Conservation (phyloP, 768 basidiomycete species). For the Hygrocybe punicea region DNA sequence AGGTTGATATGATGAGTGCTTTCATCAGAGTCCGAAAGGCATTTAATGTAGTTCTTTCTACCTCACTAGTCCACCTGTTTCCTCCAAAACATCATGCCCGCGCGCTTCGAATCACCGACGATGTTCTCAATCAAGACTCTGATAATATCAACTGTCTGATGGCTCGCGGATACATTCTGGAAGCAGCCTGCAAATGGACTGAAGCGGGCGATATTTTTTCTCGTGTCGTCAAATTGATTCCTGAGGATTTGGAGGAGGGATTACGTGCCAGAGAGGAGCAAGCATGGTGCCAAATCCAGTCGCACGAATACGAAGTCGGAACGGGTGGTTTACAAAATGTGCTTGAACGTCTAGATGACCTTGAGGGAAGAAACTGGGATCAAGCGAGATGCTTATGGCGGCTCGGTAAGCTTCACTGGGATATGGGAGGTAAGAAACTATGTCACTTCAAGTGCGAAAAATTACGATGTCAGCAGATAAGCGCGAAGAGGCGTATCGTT, state of each 20-base stretch:
- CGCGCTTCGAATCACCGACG: constrained; percentile 70
- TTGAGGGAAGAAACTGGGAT: constrained; percentile 52
- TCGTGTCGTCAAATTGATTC: constrained; percentile 48
- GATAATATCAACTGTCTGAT: constrained; percentile 65
- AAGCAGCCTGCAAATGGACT: constrained; percentile 61
- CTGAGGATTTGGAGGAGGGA: constrained; percentile 44
- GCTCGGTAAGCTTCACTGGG: constrained; percentile 74
- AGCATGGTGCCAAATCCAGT: constrained; percentile 77
- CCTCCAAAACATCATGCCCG: constrained; percentile 87
- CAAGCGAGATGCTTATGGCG: constrained; percentile 82
- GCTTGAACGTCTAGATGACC: constrained; percentile 40
- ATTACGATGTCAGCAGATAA: constrained; percentile 36
- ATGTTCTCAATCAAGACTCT: constrained; percentile 61
- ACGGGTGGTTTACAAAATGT: constrained; percentile 48
- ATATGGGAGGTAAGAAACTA: constrained; percentile 55
- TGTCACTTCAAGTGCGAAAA: not conserved
- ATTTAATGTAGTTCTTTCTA: constrained; percentile 69
- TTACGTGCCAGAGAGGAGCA: constrained; percentile 74
- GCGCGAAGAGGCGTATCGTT: constrained; percentile 66
- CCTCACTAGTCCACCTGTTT: constrained; percentile 77
- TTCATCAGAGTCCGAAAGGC: constrained; percentile 55
- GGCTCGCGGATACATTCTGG: constrained; percentile 69
- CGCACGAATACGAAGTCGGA: constrained; percentile 46
- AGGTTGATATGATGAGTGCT: not conserved
- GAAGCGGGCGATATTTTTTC: constrained; percentile 64